Conservation (phyloP, 495 filamentous ascomycete genomes). For the Neurospora sp. region DNA sequence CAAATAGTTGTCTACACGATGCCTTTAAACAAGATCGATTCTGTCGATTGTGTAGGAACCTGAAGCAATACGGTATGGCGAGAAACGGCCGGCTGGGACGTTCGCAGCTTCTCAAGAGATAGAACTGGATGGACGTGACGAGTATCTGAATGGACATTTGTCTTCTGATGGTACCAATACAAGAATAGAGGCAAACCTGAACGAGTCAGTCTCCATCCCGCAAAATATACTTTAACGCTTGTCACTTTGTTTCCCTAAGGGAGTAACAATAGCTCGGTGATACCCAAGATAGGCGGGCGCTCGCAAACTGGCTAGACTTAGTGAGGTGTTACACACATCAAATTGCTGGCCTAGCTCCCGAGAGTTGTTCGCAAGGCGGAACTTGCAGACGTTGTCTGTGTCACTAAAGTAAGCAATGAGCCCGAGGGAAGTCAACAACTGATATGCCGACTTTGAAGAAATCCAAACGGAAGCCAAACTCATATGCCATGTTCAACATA, state of each 20-base stretch:
- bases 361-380: not conserved
- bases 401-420: not conserved
- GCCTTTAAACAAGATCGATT: not conserved
- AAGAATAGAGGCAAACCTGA: not conserved
- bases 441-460: not conserved
- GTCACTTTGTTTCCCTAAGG: not conserved
- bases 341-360: not conserved
- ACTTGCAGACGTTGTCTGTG: not conserved
- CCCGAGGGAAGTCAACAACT: not conserved
- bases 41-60: not conserved
- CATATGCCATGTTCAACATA: not conserved
- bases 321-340: not conserved
- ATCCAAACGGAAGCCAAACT: not conserved
- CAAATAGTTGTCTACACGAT: not conserved
- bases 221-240: not conserved
- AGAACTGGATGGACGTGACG: too few relatives aligned
- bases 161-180: not conserved
- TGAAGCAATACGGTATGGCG: not conserved
- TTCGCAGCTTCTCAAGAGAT: too few relatives aligned
- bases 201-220: not conserved
- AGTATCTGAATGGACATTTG: too few relatives aligned
- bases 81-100: not conserved
- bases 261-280: not conserved
- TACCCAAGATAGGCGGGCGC: not conserved
- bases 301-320: not conserved